phyloP scores from a whole-genome alignment of 176 grass and related monocot species.

The Stipa capillata region DNA sequence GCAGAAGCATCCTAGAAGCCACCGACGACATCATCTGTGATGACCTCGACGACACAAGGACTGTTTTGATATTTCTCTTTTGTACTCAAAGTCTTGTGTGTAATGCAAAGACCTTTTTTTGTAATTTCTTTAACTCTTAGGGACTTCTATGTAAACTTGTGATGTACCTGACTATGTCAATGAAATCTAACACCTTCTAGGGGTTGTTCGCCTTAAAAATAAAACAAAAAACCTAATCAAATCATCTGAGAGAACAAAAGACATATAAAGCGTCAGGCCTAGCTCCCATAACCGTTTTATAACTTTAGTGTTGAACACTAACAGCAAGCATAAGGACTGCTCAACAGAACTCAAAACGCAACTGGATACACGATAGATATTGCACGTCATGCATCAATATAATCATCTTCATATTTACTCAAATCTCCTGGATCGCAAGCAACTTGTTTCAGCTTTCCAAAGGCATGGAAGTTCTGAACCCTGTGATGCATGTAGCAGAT shows the following conservation, averaged over 20 bases:
- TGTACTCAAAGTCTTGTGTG: no score
- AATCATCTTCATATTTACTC: not conserved
- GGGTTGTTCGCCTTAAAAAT: no score
- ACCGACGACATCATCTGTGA: no score
- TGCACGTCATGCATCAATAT: not conserved
- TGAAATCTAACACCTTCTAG: no score
- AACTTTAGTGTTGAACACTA: not conserved
- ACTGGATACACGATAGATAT: not conserved
- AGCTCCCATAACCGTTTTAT: not conserved
- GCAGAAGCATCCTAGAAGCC: no score
- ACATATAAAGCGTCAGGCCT: slow-evolving; percentile 5
- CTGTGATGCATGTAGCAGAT: not conserved
- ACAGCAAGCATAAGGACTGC: slow-evolving; percentile 6
- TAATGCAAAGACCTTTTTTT: no score
- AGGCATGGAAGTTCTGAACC: not conserved
- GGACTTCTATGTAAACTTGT: no score
- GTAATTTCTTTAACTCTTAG: no score
- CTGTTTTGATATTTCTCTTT: no score
- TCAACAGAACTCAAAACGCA: slow-evolving; percentile 3
- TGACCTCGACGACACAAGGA: no score
- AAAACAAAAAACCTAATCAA: no score
- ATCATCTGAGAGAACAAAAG: slow-evolving; percentile 4
- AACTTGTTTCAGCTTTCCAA: not conserved
- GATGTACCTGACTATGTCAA: no score
- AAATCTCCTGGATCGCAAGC: not conserved